A percentile compares a stretch with the other conserved stretches of the same genome.
Conservation (phyloP, 352 stramenopile genomes). For the Pythium rhizo-oryzae region DNA sequence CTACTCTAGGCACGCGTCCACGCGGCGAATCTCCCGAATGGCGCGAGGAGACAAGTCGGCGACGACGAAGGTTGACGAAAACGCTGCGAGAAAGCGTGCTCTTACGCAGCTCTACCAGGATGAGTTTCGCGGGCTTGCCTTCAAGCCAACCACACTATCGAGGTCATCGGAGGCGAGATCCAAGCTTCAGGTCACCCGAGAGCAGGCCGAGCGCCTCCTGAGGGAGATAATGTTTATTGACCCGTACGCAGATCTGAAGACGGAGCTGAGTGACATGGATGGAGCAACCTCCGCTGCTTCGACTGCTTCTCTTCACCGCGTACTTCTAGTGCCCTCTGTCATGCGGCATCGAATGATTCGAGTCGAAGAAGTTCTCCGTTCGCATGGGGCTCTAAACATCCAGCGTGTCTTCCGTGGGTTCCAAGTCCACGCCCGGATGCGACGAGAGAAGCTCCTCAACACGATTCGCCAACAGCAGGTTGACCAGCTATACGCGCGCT, state of each 20-base stretch:
- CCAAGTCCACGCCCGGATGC: constrained; percentile 51
- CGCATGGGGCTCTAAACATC: constrained; percentile 44
- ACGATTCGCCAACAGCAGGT: constrained; percentile 53
- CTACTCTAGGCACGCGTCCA: background rate
- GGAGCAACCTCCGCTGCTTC: background rate
- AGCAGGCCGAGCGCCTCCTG: constrained; percentile 50
- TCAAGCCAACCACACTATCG: constrained; percentile 41
- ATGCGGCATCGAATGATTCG: constrained; percentile 46
- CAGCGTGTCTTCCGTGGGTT: constrained; percentile 65
- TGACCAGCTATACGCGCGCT: constrained; percentile 37
- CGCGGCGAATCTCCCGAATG: background rate
- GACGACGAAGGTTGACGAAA: background rate
- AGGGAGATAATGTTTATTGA: constrained; percentile 53
- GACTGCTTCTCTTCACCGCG: constrained; percentile 22
- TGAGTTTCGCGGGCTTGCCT: constrained; percentile 45
- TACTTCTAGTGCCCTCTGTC: constrained; percentile 49
- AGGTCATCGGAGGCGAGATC: constrained; percentile 34
- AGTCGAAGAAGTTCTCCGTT: constrained; percentile 17
- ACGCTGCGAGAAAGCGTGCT: constrained; percentile 4
- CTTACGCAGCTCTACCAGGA: constrained; percentile 46
- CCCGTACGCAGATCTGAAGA: constrained; percentile 12
- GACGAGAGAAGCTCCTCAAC: constrained; percentile 43
- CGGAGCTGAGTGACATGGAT: background rate
- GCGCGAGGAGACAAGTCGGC: background rate
- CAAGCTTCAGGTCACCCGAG: constrained; percentile 27